Conservation (phyloP, 1,284 basidiomycete species). For the Melanopsichium pennsylvanicum region DNA sequence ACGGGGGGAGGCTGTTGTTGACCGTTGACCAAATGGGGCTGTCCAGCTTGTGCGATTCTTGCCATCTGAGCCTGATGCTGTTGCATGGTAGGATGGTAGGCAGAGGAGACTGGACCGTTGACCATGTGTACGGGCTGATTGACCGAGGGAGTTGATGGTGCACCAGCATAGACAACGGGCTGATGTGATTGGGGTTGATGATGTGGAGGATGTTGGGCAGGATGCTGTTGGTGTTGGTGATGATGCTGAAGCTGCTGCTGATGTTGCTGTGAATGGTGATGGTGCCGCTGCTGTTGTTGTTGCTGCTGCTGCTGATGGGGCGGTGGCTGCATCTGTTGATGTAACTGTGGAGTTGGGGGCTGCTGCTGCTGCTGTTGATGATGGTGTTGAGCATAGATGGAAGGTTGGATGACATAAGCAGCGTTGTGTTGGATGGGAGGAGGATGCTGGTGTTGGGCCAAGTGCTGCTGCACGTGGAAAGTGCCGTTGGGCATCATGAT, state of each 20-base stretch:
- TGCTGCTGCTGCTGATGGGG: constrained; percentile 24
- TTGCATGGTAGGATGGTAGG: constrained; percentile 44
- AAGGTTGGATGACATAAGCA: constrained; percentile 20
- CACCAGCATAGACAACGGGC: constrained; percentile 16
- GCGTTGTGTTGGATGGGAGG: constrained; percentile 5
- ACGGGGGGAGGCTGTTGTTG: constrained; percentile 30
- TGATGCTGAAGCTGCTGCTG: constrained; percentile 18
- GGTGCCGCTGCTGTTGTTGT: constrained; percentile 3
- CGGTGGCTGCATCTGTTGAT: constrained; percentile 13
- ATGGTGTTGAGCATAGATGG: constrained; percentile 26
- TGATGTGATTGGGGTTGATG: constrained; percentile 23
- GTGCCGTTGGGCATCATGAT: constrained; percentile 45
- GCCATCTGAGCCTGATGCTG: constrained; percentile 45
- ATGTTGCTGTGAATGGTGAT: constrained; percentile 10
- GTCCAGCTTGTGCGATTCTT: constrained; percentile 28
- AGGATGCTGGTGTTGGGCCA: constrained; percentile 32
- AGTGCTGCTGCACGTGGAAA: constrained; percentile 33
- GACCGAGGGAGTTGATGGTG: not conserved
- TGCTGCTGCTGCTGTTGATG: constrained; percentile 20
- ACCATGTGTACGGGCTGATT: constrained; percentile 18
- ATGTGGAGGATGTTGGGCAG: constrained; percentile 9
- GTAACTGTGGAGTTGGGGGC: constrained; percentile 14
- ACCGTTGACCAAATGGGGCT: constrained; percentile 29
- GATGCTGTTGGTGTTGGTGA: constrained; percentile 9
- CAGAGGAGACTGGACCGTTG: constrained; percentile 18